These are phyloP conservation scores for Salix viminalis DNA, from an alignment of 345 rosid genomes.

Conservation along the genomic window DNA sequence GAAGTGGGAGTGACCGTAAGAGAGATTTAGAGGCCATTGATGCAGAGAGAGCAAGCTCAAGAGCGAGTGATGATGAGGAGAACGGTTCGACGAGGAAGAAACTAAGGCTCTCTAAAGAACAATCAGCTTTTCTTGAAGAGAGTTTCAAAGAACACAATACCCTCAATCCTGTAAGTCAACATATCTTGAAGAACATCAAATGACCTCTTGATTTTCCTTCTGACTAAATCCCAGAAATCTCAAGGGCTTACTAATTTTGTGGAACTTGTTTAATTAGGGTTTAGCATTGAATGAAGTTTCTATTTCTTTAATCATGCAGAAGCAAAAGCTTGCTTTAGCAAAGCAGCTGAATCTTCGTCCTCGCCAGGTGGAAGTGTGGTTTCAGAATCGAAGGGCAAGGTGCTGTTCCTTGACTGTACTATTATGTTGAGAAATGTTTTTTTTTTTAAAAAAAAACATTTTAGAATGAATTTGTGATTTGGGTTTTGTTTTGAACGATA, in stretches of 20 bases:
- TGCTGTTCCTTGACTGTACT: conserved; percentile 16
- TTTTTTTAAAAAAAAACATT: no score
- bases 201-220: background rate
- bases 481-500: background rate
- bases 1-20: conserved; percentile 40
- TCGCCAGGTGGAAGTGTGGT: conserved; percentile 96
- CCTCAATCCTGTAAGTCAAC: conserved; percentile 75
- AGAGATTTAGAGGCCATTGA: conserved; percentile 41
- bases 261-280: background rate
- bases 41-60: conserved; percentile 52
- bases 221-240: background rate
- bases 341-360: conserved; percentile 87
- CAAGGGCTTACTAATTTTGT: background rate
- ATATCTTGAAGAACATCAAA: background rate
- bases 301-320: conserved; percentile 34
- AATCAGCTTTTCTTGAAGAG: conserved; percentile 92
- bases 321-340: conserved; percentile 77
- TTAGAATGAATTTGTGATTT: background rate
- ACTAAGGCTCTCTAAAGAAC: conserved; percentile 84
- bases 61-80: conserved; percentile 84
- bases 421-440: background rate
- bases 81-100: conserved; percentile 87
- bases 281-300: background rate
- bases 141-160: conserved; percentile 87
- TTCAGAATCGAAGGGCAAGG: conserved; percentile 97